phyloP scores from a whole-genome alignment of 805 yeast genomes.

The Wickerhamia fluorescens region DNA sequence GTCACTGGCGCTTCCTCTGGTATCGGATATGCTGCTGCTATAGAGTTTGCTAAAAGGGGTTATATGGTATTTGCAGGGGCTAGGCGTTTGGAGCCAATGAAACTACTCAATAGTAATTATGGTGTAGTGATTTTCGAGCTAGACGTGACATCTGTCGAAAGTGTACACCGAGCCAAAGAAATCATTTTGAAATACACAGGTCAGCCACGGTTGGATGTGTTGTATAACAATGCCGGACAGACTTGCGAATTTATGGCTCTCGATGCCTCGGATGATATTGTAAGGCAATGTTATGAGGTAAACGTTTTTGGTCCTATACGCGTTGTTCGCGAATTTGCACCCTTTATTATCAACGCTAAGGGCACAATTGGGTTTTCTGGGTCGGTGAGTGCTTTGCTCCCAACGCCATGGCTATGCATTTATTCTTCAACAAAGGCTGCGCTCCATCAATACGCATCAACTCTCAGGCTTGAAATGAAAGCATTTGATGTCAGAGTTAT shows the following conservation, averaged over 20 bases:
- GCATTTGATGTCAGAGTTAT: conserved; percentile 68
- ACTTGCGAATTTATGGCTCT: conserved; percentile 65
- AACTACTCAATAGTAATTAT: conserved; percentile 32
- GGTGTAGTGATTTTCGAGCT: conserved; percentile 42
- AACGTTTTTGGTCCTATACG: conserved; percentile 69
- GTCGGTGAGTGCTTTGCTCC: conserved; percentile 55
- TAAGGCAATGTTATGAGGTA: conserved; percentile 49
- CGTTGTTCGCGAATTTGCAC: conserved; percentile 50
- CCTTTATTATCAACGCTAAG: conserved; percentile 51
- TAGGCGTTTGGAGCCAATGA: conserved; percentile 57
- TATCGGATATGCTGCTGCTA: conserved; percentile 44
- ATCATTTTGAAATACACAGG: conserved; percentile 37
- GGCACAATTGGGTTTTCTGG: conserved; percentile 75
- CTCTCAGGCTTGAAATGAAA: conserved; percentile 57
- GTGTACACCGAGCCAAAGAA: conserved; percentile 38
- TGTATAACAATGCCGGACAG: conserved; percentile 74
- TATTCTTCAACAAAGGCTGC: conserved; percentile 73
- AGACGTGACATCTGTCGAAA: conserved; percentile 51
- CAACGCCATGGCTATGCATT: conserved; percentile 65
- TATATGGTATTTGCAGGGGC: conserved; percentile 69
- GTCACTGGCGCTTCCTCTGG: conserved; percentile 56
- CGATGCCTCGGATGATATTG: conserved; percentile 52
- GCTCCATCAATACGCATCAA: conserved; percentile 62
- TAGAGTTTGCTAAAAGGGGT: conserved; percentile 44
- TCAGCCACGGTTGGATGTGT: conserved; percentile 42